phyloP scores from a whole-genome alignment of 345 rosid genomes.

The Pistacia atlantica region DNA sequence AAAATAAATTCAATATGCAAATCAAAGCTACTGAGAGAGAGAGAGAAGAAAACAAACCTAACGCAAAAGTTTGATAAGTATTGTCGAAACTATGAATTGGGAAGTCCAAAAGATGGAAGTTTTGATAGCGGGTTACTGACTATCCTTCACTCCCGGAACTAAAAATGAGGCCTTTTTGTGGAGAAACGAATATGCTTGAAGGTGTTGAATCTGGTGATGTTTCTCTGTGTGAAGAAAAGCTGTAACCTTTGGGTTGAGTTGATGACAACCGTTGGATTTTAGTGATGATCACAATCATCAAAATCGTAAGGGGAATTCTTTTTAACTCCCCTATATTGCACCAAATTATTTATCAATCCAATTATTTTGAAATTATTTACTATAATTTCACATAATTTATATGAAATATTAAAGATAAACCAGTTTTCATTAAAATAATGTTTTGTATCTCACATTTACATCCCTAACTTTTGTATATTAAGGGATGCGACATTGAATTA shows the following conservation, averaged over 20 bases:
- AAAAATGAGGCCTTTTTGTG: slow-evolving; percentile 11
- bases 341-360: no score
- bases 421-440: no score
- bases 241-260: no score
- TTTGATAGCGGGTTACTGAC: slow-evolving; percentile 7
- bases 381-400: no score
- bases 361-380: no score
- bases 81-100: neutral
- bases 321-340: no score
- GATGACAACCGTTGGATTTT: neutral
- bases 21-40: no score
- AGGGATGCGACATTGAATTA: no score
- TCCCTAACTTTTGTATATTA: no score
- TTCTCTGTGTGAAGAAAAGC: neutral
- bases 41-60: slow-evolving; percentile 11
- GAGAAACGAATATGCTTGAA: neutral
- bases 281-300: neutral
- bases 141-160: slow-evolving; percentile 18
- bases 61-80: neutral
- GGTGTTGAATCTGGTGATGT: neutral
- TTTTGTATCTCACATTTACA: no score
- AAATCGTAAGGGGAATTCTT: no score
- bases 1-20: neutral
- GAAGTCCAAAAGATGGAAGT: neutral
- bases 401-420: no score